Percentiles rank a stretch among this genome's conserved stretches.
Conservation (phyloP, 169 alveolate species). For the Babesia sp. region DNA sequence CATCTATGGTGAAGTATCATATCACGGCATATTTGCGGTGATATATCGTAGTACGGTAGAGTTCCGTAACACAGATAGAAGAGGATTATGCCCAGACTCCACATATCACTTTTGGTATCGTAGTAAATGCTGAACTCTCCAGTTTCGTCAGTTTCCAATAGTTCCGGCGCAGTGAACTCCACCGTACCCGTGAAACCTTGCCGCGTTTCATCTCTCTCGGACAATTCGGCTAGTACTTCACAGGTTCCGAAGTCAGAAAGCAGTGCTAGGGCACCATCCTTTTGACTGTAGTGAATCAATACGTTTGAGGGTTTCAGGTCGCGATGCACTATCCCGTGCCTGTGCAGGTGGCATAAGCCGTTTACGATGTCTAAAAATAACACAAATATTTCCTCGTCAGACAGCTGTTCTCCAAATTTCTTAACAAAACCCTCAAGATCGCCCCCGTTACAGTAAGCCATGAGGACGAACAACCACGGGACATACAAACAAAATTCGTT, state of each 20-base stretch:
- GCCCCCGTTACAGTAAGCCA: slow-evolving; percentile 85
- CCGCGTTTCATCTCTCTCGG: background rate
- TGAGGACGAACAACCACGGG: slow-evolving; percentile 83
- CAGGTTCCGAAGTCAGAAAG: slow-evolving; percentile 84
- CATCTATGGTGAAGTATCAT: slow-evolving; percentile 24
- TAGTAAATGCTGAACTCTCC: slow-evolving; percentile 52
- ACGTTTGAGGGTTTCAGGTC: slow-evolving; percentile 84
- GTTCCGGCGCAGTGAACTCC: slow-evolving; percentile 85
- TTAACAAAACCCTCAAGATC: slow-evolving; percentile 58
- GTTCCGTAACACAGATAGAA: slow-evolving; percentile 70
- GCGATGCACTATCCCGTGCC: slow-evolving; percentile 75
- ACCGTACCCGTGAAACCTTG: slow-evolving; percentile 81
- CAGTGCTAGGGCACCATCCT: slow-evolving; percentile 65
- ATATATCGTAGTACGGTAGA: slow-evolving; percentile 63
- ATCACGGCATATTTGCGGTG: slow-evolving; percentile 57
- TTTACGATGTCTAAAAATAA: slow-evolving; percentile 73
- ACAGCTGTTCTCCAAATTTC: slow-evolving; percentile 12
- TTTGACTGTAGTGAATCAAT: slow-evolving; percentile 55
- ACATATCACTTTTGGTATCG: slow-evolving; percentile 77
- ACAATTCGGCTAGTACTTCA: slow-evolving; percentile 53
- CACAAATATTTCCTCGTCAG: slow-evolving; percentile 43
- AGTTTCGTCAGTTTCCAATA: slow-evolving; percentile 58
- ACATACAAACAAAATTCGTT: slow-evolving; percentile 79
- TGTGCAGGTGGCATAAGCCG: slow-evolving; percentile 78
- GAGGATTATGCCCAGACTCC: slow-evolving; percentile 82